Evolutionary conservation across 2,329 filamentous ascomycete species (phyloP).

Genomic region (Trichoderma semiorbis): DNA sequence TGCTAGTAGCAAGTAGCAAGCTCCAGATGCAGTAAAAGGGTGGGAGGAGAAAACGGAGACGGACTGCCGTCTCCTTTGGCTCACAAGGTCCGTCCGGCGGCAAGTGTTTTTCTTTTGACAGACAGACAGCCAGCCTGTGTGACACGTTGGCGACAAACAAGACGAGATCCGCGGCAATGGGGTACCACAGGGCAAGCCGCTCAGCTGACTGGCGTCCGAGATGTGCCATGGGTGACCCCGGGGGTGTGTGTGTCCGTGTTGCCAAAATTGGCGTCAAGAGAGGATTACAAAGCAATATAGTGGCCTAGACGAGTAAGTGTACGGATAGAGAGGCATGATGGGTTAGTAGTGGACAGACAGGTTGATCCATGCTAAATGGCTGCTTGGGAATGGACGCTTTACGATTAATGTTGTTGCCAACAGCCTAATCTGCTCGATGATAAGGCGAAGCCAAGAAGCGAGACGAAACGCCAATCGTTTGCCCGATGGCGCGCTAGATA

Average conservation of each 20-base stretch:
- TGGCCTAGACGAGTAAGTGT: background rate
- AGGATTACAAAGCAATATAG: background rate
- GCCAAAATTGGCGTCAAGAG: background rate
- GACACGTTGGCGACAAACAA: background rate
- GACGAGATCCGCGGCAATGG: slow-evolving; percentile 6
- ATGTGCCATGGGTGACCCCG: background rate
- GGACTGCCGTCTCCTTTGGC: background rate
- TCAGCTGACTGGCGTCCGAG: slow-evolving; percentile 17
- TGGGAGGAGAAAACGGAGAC: background rate
- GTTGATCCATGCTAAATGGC: background rate
- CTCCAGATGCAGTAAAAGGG: background rate
- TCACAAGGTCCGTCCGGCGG: background rate
- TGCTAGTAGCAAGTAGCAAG: background rate
- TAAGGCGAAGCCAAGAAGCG: background rate
- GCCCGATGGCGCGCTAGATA: background rate
- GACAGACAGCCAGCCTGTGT: background rate
- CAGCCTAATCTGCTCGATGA: background rate
- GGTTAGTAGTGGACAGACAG: background rate
- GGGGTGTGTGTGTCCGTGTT: background rate
- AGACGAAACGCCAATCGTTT: background rate
- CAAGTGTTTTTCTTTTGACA: background rate
- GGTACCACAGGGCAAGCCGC: slow-evolving; percentile 14
- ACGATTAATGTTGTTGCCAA: background rate
- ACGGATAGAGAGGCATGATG: background rate
- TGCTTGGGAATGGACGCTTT: background rate